Conservation (phyloP, 2,329 filamentous ascomycete species). For the Venturia effusa region DNA sequence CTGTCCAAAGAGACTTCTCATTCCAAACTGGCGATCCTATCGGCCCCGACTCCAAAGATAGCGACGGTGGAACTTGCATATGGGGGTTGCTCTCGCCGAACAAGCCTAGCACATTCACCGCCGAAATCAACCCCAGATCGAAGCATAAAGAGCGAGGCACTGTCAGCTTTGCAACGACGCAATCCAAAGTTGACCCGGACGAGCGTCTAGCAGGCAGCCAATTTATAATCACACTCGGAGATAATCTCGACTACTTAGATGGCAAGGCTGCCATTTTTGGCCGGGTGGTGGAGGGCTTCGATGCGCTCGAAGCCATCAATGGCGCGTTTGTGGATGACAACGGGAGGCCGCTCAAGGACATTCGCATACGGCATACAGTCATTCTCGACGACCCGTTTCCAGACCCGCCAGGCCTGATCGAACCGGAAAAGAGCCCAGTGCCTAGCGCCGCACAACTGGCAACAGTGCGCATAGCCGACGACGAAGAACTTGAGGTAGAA, state of each 20-base stretch:
- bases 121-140: conserved; percentile 75
- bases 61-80: conserved; percentile 86
- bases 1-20: conserved; percentile 87
- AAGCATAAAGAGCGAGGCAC: conserved; percentile 85
- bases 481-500: conserved; percentile 69
- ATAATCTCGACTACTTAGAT: conserved; percentile 81
- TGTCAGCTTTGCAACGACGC: conserved; percentile 94
- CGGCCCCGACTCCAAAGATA: conserved; percentile 70
- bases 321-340: conserved; percentile 75
- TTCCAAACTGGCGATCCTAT: conserved; percentile 94
- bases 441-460: conserved; percentile 79
- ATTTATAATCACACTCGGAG: conserved; percentile 85
- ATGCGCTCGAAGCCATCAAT: conserved; percentile 89
- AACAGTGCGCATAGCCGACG: conserved; percentile 83
- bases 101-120: conserved; percentile 60
- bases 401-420: conserved; percentile 65
- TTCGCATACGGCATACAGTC: conserved; percentile 86
- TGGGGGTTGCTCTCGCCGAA: conserved; percentile 68
- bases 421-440: conserved; percentile 67
- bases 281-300: conserved; percentile 91
- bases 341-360: conserved; percentile 83
- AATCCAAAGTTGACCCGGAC: conserved; percentile 62
- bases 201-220: conserved; percentile 77
- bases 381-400: conserved; percentile 86
- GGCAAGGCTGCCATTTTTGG: conserved; percentile 93